phyloP scores from a whole-genome alignment of 305 asterid genomes.

The Lippia alba region DNA sequence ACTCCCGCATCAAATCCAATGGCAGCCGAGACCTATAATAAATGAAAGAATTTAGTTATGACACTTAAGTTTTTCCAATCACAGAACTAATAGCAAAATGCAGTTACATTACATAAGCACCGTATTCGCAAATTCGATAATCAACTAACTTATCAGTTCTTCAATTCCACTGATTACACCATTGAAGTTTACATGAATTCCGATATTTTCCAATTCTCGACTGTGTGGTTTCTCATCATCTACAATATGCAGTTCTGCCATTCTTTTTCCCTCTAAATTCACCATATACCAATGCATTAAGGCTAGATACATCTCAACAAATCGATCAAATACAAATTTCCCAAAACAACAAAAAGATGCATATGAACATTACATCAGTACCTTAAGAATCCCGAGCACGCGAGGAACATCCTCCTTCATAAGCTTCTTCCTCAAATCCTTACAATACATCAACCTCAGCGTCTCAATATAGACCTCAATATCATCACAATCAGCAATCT shows the following conservation, averaged over 20 bases:
- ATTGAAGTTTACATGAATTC: too few species aligned
- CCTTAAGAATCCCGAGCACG: constrained; percentile 92
- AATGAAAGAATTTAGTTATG: neutral
- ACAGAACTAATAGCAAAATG: too few species aligned
- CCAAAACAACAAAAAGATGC: too few species aligned
- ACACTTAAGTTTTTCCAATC: neutral
- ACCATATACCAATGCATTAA: neutral
- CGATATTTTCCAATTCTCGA: too few species aligned
- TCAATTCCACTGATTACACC: too few species aligned
- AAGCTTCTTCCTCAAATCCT: constrained; percentile 83
- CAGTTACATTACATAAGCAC: too few species aligned
- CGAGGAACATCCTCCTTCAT: constrained; percentile 81
- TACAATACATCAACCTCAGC: constrained; percentile 81
- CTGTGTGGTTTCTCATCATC: too few species aligned
- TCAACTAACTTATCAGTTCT: too few species aligned
- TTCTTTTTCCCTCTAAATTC: neutral
- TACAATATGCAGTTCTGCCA: neutral
- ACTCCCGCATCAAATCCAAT: constrained; percentile 95
- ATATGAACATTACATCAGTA: constrained; percentile 27
- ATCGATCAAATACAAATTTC: too few species aligned
- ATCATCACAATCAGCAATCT: constrained; percentile 96
- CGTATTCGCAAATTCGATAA: too few species aligned
- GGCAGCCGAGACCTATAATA: constrained; percentile 80
- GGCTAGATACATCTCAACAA: too few species aligned
- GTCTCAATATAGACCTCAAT: constrained; percentile 88